Base-by-base conservation (phyloP, 2,329 filamentous ascomycete genomes). In the Elsinoe batatas region DNA sequence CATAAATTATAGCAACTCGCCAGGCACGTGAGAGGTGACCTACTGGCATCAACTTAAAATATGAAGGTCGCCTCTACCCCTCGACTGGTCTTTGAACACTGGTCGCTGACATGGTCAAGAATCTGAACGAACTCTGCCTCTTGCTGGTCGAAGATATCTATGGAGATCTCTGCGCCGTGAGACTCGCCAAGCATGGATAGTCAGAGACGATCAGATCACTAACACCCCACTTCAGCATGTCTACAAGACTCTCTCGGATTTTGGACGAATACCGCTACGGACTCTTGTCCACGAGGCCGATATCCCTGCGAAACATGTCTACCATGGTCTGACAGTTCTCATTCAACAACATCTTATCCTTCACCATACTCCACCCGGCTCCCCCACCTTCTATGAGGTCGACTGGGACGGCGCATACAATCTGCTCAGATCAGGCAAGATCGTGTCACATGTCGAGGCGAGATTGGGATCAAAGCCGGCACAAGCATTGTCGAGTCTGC, bases 161-260 rank as follows among this genome's bases (percentile, higher is more conserved):
- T 71, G 93, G 93, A 67, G 88, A 95, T 74, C 82, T 97, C 58
- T 89, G 90, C 60, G 88, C 89, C 68, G 91, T 96, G 86, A 66
- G 85, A 75, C 44, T 37, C 53, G 32, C 56, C 22, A 17, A 36
- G 15, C 15, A 18, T 53, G 44, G 18, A 20, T 12, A 37, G 11
- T 13, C 35, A 8, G 20, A 12, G 26, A 35, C 22, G 15, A 18
- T 22, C 30, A 40, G 46, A 26, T 30, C 17, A 44, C 53, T 55
- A 20, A 55, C 40, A 36, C 51, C 30, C 33, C 40, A 11, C 13
- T 32, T 36, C 66, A 97, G 91, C 85, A 88, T 72, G 90, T 97
- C 66, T 89, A 95, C 67, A 80, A 83, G 49, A 80, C 84, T 50
- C 82, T 98, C 58, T 78, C 90, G 62, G 83, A 82, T 63, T 81